Evolutionary conservation across 176 grass and related monocot species (phyloP), one percentile per base, ranked within the genome.

Genomic region (Aegilops tauschii): DNA sequence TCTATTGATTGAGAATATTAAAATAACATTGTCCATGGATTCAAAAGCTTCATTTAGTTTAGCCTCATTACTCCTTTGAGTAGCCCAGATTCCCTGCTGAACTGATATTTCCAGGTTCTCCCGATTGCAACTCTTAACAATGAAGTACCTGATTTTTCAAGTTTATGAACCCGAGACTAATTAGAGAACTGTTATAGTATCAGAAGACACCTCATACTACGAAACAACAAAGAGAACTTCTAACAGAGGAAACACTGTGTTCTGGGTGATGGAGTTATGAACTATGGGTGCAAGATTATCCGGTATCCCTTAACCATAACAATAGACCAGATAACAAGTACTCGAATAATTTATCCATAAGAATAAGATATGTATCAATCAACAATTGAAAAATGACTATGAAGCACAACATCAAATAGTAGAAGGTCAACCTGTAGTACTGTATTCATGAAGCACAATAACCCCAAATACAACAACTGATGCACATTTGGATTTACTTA

Each of bases 21-120:
- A 87, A 86, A 99, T 99, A 85, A 99, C 97, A 92, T 99, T 99
- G 42, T 99, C 97, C 32, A 84, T 94, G 3, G 97, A 93, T 87
- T 99, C 97, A 90, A 99, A 99, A 85, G 97, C 97, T 86, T 99
- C 97, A 85, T 99, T 99, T 72, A 99, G 94, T 92, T 99, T 99
- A 23, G 90, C 88, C 68, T 99, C 97, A 27, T 99, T 99, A 82
- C 97, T 96, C 83, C 92, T 90, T 86, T 99, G 97, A 83, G 97
- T 99, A 76, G 94, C 97, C 97, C 97, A 99, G 9, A 99, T 86
- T 80, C 94, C 97, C 76, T 96, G 97, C 47, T 96, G 97, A 74
- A 99, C 97, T 65, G 94, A 99, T 93, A 96, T 99, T 88, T 99
- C 94, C 79, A 99, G 80, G 87, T 99, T 99, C 84, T 99, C 97